Evolutionary conservation across 2,329 filamentous ascomycete species (phyloP), one percentile per base, ranked within the genome.

Genomic region (Claviceps sp.): DNA sequence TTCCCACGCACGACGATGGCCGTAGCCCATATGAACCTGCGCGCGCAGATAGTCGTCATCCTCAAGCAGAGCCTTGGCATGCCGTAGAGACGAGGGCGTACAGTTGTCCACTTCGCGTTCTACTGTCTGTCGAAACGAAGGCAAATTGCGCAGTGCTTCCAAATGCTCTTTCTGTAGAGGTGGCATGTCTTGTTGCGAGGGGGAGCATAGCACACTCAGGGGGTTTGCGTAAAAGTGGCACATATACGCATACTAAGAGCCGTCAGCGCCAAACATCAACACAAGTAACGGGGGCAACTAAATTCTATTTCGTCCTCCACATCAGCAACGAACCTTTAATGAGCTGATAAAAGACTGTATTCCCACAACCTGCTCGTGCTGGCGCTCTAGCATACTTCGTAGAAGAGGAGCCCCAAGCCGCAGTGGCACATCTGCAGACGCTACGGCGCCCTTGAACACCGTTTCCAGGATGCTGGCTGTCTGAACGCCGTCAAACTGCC

Each of bases 141-240:
- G 73, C 17, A 88, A 67, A 53, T 78, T 83, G 38, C 86, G 78
- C 7, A 86, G 65, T 11, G 83, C 82, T 57, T 87, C 79, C 7
- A 85, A 64, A 57, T 87, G 83, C 54, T 84, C 77, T 1, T 68
- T 59, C 49, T 83, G 74, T 1, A 87, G 56, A 23, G 43, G 48
- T n/a, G 50, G 44, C 23, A 47, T 51, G 14, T 62, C 56, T 16
- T 60, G 57, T 39, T 54, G 58, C 23, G 55, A 55, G 2, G 68
- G 54, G 2, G 68, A 68, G 9, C 82, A 65, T 37, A 91, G 73
- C 4, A 88, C 64, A 54, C 82, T 87, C 3, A 89, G 70, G 1
- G 84, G 79, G 58, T 89, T 91, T 40, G 84, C 85, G 59, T 88
- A 91, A 61, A 87, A 91, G 63, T 89, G 85, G 52, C 83, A 87